Conservation (phyloP, 2,329 filamentous ascomycete genomes). For the Pseudofabraea citricarpa region DNA sequence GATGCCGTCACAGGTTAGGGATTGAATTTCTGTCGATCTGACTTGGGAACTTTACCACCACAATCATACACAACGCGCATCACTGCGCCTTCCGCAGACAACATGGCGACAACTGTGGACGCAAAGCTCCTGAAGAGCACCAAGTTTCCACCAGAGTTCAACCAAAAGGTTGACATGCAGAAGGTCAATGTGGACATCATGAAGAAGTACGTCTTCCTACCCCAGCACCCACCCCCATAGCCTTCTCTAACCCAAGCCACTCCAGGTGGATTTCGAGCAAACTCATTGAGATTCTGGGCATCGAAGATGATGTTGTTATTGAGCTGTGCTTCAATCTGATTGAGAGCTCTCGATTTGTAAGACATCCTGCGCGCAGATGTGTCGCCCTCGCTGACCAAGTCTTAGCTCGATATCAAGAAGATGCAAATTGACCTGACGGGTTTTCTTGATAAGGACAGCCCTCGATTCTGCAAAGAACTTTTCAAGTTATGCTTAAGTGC, state of each 20-base stretch:
- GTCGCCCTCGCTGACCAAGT: conserved; percentile 18
- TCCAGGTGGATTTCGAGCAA: conserved; percentile 86
- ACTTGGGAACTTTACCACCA: not conserved
- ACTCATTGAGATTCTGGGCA: conserved; percentile 83
- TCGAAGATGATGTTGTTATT: conserved; percentile 92
- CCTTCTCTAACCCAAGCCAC: no score
- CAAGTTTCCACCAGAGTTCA: conserved; percentile 92
- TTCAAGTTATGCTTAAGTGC: conserved; percentile 91
- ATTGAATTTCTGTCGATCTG: no score
- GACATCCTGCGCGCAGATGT: conserved; percentile 29
- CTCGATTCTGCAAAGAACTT: conserved; percentile 85
- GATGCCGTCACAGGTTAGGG: no score
- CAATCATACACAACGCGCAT: conserved; percentile 5
- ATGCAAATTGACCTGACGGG: conserved; percentile 92
- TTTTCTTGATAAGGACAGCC: conserved; percentile 89
- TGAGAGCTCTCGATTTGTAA: conserved; percentile 72
- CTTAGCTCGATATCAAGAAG: conserved; percentile 88
- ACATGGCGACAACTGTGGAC: conserved; percentile 80
- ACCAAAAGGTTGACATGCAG: conserved; percentile 90
- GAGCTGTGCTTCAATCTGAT: conserved; percentile 70
- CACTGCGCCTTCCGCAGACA: conserved; percentile 19
- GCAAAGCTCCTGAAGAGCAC: conserved; percentile 85
- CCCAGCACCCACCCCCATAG: no score
- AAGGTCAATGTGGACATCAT: conserved; percentile 98
- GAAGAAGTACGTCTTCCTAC: conserved; percentile 69